These are phyloP conservation scores for Zygnema circumcarinatum DNA, from an alignment of 139 green algal species.

Conservation along the genomic window DNA sequence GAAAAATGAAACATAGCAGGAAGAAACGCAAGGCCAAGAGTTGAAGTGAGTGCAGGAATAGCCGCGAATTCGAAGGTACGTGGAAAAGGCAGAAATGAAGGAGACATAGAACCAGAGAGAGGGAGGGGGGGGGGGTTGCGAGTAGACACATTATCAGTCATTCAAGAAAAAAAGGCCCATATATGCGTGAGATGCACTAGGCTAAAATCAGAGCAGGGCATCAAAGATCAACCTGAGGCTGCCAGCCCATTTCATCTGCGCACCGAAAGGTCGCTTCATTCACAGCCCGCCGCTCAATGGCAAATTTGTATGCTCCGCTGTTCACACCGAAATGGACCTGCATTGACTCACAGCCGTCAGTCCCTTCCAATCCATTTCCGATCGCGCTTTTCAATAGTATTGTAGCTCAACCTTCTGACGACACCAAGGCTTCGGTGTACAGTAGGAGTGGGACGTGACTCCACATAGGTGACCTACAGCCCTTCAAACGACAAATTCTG, in stretches of 20 bases:
- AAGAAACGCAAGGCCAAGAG: constrained; percentile 1
- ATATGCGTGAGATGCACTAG: constrained; percentile 4
- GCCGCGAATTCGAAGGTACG: background rate
- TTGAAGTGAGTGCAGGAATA: background rate
- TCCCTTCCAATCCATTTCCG: background rate
- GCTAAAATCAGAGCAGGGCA: constrained; percentile 2
- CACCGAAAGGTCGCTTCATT: constrained; percentile 62
- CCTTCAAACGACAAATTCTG: too few species aligned
- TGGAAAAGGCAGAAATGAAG: background rate
- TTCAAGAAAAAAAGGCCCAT: too few species aligned
- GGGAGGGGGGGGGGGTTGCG: too few species aligned
- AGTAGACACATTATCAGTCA: too few species aligned
- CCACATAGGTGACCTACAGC: background rate
- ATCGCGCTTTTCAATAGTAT: background rate
- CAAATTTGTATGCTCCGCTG: constrained; percentile 45
- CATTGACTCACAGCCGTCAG: background rate
- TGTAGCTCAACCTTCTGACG: background rate
- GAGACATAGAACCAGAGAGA: background rate
- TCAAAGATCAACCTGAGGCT: constrained; percentile 43
- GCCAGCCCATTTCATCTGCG: constrained; percentile 60
- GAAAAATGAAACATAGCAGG: background rate
- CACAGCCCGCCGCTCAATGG: constrained; percentile 43
- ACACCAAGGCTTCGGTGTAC: background rate
- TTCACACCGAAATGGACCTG: constrained; percentile 61
- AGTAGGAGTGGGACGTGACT: background rate